Percentiles rank a stretch among this genome's conserved stretches.
phyloP scores from a whole-genome alignment of 2,329 filamentous ascomycete genomes.

The Colletotrichum sp. region DNA sequence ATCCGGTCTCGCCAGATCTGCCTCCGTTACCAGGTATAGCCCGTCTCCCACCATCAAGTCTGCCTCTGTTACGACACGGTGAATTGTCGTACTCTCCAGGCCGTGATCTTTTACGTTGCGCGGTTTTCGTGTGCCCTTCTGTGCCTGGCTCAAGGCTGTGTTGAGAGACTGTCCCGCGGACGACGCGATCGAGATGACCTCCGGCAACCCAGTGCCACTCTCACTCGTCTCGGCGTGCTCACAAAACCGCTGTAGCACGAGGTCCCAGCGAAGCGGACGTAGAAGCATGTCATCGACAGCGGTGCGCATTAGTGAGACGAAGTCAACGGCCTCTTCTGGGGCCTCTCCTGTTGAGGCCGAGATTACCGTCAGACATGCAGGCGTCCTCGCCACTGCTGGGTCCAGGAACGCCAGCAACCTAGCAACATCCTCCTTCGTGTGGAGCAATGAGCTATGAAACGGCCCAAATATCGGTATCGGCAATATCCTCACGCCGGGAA shows the following conservation, averaged over 20 bases:
- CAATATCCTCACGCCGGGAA: background rate
- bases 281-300: background rate
- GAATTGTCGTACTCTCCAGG: background rate
- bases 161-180: background rate
- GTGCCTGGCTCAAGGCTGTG: background rate
- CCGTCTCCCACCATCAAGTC: background rate
- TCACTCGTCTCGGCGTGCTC: background rate
- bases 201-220: background rate
- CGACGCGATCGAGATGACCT: background rate
- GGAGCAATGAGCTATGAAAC: background rate
- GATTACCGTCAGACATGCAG: background rate
- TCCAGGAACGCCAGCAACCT: background rate
- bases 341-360: background rate
- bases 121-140: background rate
- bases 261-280: background rate
- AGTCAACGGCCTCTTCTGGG: background rate
- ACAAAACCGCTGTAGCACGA: background rate
- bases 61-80: background rate
- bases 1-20: background rate
- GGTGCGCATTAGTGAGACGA: background rate
- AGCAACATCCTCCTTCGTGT: background rate
- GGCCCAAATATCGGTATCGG: slow-evolving; percentile 1
- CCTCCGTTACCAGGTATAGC: background rate
- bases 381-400: background rate
- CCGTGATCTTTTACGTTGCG: background rate